Percentiles rank a stretch among this genome's conserved stretches.
Evolutionary conservation across 140 eudicot genomes (phyloP).

Genomic region (Cichorium intybus): DNA sequence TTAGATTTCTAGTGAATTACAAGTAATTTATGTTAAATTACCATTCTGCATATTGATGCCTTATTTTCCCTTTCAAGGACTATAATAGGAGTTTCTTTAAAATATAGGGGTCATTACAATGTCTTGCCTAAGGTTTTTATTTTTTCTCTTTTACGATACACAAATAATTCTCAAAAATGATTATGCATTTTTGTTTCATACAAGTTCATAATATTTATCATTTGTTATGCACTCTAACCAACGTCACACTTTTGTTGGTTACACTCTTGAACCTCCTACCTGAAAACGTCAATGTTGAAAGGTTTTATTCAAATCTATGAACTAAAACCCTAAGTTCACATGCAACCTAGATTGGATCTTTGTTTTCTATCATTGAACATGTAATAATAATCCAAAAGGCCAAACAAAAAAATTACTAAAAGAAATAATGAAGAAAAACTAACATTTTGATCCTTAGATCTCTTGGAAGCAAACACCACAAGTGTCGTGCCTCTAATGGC

Average conservation of each 20-base stretch:
- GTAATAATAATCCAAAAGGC: no score
- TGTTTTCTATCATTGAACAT: no score
- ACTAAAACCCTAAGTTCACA: no score
- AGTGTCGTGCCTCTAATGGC: no score
- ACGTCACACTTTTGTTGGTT: slow-evolving; percentile 90
- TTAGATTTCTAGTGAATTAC: no score
- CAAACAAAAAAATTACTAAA: no score
- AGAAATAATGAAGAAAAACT: no score
- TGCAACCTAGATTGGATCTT: no score
- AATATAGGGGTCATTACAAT: slow-evolving; percentile 78
- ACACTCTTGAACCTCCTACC: slow-evolving; percentile 94
- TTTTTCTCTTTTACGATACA: not conserved
- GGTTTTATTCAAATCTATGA: no score
- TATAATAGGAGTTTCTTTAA: slow-evolving; percentile 5
- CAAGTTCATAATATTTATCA: not conserved
- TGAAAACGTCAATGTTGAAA: slow-evolving; percentile 98
- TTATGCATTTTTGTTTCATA: not conserved
- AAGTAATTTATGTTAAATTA: no score
- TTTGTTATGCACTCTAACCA: slow-evolving; percentile 72
- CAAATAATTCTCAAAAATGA: not conserved
- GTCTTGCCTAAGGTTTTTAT: slow-evolving; percentile 77
- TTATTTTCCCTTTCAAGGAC: not conserved
- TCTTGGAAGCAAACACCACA: no score
- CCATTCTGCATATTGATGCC: slow-evolving; percentile 9
- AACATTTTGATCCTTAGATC: no score